Base-by-base conservation (phyloP, 495 filamentous ascomycete genomes). In the Tuber calosporum region DNA sequence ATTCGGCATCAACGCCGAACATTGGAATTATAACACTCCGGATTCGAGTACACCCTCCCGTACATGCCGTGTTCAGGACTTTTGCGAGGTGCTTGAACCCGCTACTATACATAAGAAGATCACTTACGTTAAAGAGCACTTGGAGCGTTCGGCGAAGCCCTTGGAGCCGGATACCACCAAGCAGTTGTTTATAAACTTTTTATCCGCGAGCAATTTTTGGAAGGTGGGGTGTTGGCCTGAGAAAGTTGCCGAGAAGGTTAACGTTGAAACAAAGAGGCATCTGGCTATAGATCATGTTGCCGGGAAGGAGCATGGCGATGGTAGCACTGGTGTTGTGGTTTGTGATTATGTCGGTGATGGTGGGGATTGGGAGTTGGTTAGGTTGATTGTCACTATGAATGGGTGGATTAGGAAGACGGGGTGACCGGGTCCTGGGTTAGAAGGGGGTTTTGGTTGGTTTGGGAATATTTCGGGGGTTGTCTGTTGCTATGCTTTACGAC, bases 161-260 rank as follows among this genome's bases (percentile, higher is more conserved):
- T 80, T 84, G 6, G 83, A 80, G 43, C 76, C 72, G 34, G 40
- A 68, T 13, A 66, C 38, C 37, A 83, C 84, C 19, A 83, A 85
- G 72, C 94, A 93, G 1, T 87, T 98, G 76, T 97, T 89, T 74
- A 83, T 99, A 81, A 99, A 98, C 82, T 99, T 97, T 81, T 81
- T 97, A 72, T 92, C 87, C 67, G 95, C 89, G 1, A 92, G 90
- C 81, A 97, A 96, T 83, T 97, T 99, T 85, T 99, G 93, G 89
- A 94, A 90, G 77, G 83, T 89, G 0, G 88, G 89, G 70, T 96
- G 92, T 79, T 99, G 95, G 95, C 95, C 95, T 13, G 94, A 97
- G 81, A 91, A 87, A 83, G 90, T 98, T 79, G 94, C 94, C n/a
- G 89, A 88, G 41, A 94, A 92, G 85, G 85, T 96, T 34, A 99